phyloP scores from a whole-genome alignment of 2,329 filamentous ascomycete genomes.

The Diplodia intermedia region DNA sequence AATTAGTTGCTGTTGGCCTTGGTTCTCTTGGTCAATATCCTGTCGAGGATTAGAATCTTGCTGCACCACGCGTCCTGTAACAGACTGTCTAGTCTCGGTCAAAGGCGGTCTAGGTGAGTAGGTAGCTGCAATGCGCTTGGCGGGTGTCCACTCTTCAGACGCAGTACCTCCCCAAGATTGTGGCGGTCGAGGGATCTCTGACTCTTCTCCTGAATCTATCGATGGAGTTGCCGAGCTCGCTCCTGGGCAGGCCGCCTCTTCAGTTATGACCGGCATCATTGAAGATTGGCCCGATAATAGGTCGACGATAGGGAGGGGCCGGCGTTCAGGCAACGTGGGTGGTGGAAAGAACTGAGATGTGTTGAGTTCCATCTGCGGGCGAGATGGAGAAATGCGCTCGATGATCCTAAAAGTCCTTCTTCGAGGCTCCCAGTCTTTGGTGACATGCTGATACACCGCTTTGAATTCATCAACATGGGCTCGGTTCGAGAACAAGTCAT shows the following conservation, averaged over 20 bases:
- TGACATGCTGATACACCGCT: constrained; percentile 57
- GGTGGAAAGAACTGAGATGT: constrained; percentile 4
- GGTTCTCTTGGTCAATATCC: not conserved
- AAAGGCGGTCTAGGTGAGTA: not conserved
- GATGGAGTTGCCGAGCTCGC: not conserved
- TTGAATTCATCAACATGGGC: constrained; percentile 52
- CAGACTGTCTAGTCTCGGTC: not conserved
- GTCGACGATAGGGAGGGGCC: not conserved
- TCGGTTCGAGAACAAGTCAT: constrained; percentile 64
- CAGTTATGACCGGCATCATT: not conserved
- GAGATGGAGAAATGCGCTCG: constrained; percentile 36
- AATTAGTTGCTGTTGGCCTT: not conserved
- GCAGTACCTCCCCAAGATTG: not conserved
- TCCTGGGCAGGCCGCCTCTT: not conserved
- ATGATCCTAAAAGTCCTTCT: constrained; percentile 40
- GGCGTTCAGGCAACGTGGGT: not conserved
- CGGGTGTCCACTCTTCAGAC: not conserved
- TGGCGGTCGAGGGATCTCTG: constrained; percentile 9
- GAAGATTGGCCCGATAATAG: not conserved
- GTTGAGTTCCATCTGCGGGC: constrained; percentile 11
- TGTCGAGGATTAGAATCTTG: not conserved
- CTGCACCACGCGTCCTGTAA: not conserved
- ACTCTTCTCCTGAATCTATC: not conserved
- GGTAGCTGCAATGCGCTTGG: not conserved
- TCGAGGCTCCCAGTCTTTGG: constrained; percentile 59